phyloP scores from a whole-genome alignment of 1,139 yeast genomes.

The Sugiyamaella neomexicana region DNA sequence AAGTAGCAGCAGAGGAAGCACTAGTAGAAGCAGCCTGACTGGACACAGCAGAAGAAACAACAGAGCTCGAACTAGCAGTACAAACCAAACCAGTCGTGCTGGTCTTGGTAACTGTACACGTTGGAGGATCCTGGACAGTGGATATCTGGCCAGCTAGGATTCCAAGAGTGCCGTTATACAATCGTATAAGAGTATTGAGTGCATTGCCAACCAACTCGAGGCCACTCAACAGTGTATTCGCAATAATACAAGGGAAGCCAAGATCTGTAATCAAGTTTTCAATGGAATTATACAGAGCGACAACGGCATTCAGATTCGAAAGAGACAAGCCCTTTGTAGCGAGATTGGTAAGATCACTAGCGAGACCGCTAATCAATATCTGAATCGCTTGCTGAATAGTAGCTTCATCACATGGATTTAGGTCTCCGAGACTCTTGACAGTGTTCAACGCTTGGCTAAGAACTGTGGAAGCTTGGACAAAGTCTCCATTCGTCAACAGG shows the following conservation, averaged over 20 bases:
- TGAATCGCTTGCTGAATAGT: constrained; percentile 6
- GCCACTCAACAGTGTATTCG: not conserved
- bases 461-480: not conserved
- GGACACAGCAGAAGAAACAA: too few species aligned
- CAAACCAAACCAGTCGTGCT: not conserved
- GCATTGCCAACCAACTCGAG: not conserved
- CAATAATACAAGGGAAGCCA: constrained; percentile 6
- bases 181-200: not conserved
- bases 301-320: constrained; percentile 5
- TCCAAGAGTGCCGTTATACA: constrained; percentile 4
- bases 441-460: constrained; percentile 11
- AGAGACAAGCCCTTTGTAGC: not conserved
- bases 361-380: constrained; percentile 5
- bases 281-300: constrained; percentile 7
- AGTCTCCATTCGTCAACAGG: constrained; percentile 9
- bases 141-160: constrained; percentile 1
- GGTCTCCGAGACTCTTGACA: constrained; percentile 4
- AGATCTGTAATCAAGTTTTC: not conserved
- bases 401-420: constrained; percentile 12
- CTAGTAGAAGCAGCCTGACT: too few species aligned
- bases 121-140: not conserved
- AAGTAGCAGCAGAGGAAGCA: too few species aligned
- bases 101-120: not conserved
- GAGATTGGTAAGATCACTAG: not conserved
- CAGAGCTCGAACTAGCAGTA: constrained; percentile 6